Conservation (phyloP, 495 filamentous ascomycete genomes). For the Aspergillus panamensis region DNA sequence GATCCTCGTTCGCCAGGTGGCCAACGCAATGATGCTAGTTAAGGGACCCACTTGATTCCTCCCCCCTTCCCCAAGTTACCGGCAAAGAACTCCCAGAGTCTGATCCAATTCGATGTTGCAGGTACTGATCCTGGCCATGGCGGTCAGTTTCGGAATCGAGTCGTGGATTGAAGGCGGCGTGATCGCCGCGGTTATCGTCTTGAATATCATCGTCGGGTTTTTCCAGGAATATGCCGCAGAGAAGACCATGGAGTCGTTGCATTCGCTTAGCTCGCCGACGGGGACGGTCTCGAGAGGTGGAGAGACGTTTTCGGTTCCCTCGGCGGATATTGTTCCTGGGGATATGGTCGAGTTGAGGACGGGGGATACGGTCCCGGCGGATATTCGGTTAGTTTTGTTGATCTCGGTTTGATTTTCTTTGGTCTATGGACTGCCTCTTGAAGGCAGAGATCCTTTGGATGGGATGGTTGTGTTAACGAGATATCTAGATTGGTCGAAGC, state of each 20-base stretch:
- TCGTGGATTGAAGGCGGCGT: slow-evolving; percentile 72
- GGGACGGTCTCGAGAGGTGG: slow-evolving; percentile 54
- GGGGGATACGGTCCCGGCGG: slow-evolving; percentile 79
- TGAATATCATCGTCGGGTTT: slow-evolving; percentile 68
- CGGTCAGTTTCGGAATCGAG: slow-evolving; percentile 62
- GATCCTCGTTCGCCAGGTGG: slow-evolving; percentile 59
- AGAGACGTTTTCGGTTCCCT: slow-evolving; percentile 49
- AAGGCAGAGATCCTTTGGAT: neutral
- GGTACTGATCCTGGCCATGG: slow-evolving; percentile 68
- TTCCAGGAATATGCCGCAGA: slow-evolving; percentile 68
- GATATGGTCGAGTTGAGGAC: slow-evolving; percentile 75
- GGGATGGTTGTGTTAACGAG: slow-evolving; percentile 19
- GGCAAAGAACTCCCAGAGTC: slow-evolving; percentile 18
- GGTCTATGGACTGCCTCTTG: neutral
- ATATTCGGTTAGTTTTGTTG: slow-evolving; percentile 47
- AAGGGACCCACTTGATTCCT: slow-evolving; percentile 14
- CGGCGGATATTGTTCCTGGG: slow-evolving; percentile 56
- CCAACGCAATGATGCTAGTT: slow-evolving; percentile 67
- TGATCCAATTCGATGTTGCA: slow-evolving; percentile 31
- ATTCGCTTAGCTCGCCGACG: slow-evolving; percentile 60
- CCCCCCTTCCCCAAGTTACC: neutral
- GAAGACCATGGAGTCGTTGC: slow-evolving; percentile 72
- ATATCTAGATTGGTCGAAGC: slow-evolving; percentile 55
- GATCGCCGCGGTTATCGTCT: slow-evolving; percentile 58
- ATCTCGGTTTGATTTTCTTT: neutral